These are phyloP conservation scores for Giardia duodenalis DNA, from an alignment of 208 protist genomes.

Conservation along the genomic window DNA sequence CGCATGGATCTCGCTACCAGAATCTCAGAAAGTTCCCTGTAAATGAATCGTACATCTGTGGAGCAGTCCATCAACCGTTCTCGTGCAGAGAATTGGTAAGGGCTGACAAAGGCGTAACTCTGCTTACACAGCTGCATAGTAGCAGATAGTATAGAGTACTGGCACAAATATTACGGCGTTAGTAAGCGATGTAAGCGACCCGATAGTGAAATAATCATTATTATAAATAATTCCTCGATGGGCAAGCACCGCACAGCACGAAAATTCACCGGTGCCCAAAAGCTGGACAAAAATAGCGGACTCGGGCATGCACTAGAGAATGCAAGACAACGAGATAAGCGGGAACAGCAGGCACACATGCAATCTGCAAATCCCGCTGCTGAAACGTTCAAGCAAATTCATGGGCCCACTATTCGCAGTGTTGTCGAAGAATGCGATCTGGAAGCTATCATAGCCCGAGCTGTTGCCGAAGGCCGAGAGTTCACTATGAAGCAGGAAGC, in stretches of 20 bases:
- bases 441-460: background rate
- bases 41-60: too few species aligned
- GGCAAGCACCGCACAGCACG: background rate
- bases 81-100: too few species aligned
- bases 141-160: too few species aligned
- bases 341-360: background rate
- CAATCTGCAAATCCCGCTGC: background rate
- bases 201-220: too few species aligned
- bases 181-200: too few species aligned
- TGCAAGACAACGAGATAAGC: background rate
- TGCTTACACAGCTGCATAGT: too few species aligned
- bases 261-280: background rate
- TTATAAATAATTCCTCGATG: background rate
- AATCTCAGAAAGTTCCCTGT: too few species aligned
- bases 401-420: background rate
- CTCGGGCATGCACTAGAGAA: background rate
- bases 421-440: background rate
- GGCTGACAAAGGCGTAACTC: too few species aligned
- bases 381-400: background rate
- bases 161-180: too few species aligned
- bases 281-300: background rate
- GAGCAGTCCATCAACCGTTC: too few species aligned
- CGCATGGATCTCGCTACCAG: too few species aligned
- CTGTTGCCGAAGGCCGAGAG: background rate
- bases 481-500: background rate